These are phyloP conservation scores for Ophiosphaerella narmari DNA, from an alignment of 2,329 filamentous ascomycete species.

Conservation along the genomic window DNA sequence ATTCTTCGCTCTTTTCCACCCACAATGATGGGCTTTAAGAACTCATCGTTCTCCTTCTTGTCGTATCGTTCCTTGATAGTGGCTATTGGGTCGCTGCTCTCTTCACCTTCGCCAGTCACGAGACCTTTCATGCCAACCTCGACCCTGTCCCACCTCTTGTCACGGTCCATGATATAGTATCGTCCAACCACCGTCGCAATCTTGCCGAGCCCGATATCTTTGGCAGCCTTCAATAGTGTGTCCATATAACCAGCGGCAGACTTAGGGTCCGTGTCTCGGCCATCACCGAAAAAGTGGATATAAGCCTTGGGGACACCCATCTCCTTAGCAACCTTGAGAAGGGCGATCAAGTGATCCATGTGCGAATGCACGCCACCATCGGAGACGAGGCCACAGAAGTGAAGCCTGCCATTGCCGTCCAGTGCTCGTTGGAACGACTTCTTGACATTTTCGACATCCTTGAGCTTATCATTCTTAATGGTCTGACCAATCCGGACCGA, in stretches of 20 bases:
- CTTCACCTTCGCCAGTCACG: slow-evolving; percentile 83
- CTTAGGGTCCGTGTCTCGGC: slow-evolving; percentile 97
- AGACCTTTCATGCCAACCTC: slow-evolving; percentile 89
- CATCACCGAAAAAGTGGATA: slow-evolving; percentile 99
- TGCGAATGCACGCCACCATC: slow-evolving; percentile 97
- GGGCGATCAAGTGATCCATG: slow-evolving; percentile 86
- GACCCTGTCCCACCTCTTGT: slow-evolving; percentile 97
- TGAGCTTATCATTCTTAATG: slow-evolving; percentile 82
- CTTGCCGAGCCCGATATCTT: slow-evolving; percentile 85
- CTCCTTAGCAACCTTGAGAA: slow-evolving; percentile 89
- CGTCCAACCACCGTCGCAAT: slow-evolving; percentile 92
- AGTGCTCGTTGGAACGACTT: slow-evolving; percentile 79
- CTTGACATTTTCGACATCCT: slow-evolving; percentile 76
- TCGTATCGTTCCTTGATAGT: slow-evolving; percentile 88
- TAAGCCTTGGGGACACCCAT: slow-evolving; percentile 86
- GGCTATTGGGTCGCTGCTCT: slow-evolving; percentile 80
- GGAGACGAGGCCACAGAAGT: slow-evolving; percentile 88
- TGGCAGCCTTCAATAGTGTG: slow-evolving; percentile 76
- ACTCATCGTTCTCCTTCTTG: slow-evolving; percentile 91
- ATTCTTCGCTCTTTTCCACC: slow-evolving; percentile 84
- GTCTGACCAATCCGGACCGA: slow-evolving; percentile 93
- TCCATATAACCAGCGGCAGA: slow-evolving; percentile 87
- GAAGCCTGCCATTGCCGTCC: slow-evolving; percentile 86
- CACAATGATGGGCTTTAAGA: slow-evolving; percentile 96
- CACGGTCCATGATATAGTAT: slow-evolving; percentile 99